These are phyloP conservation scores for Hyaloscypha hepaticicola DNA, from an alignment of 495 filamentous ascomycete species.

Conservation along the genomic window DNA sequence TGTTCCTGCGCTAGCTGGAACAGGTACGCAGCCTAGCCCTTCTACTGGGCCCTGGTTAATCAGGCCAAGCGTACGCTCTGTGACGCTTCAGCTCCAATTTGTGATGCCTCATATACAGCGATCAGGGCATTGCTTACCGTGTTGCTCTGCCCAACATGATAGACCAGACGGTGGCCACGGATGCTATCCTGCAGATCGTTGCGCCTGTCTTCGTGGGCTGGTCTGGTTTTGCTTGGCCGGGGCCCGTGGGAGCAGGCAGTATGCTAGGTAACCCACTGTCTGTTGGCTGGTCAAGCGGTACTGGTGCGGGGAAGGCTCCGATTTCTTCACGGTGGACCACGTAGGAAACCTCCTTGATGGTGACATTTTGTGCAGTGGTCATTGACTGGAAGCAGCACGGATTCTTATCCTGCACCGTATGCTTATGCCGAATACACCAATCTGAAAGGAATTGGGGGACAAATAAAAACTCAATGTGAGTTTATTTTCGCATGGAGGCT, in stretches of 20 bases:
- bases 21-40: background rate
- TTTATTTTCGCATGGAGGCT: too few species aligned
- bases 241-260: too few species aligned
- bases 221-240: conserved; percentile 33
- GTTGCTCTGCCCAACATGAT: background rate
- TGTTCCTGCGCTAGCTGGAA: background rate
- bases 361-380: too few species aligned
- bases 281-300: conserved; percentile 38
- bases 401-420: background rate
- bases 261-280: conserved; percentile 41
- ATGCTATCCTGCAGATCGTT: conserved; percentile 27
- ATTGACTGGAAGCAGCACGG: too few species aligned
- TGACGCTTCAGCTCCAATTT: background rate
- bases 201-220: conserved; percentile 33
- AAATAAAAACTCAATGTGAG: background rate
- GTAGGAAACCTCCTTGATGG: background rate
- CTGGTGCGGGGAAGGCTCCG: conserved; percentile 18
- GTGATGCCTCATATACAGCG: background rate
- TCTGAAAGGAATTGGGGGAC: background rate
- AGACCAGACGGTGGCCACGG: background rate
- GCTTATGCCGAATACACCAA: background rate
- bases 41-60: background rate
- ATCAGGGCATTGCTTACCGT: background rate
- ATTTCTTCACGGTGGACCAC: background rate
- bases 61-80: background rate